Evolutionary conservation across 2,329 filamentous ascomycete genomes (phyloP), one percentile per base, ranked within the genome.

Genomic region (Fusarium proliferatum): DNA sequence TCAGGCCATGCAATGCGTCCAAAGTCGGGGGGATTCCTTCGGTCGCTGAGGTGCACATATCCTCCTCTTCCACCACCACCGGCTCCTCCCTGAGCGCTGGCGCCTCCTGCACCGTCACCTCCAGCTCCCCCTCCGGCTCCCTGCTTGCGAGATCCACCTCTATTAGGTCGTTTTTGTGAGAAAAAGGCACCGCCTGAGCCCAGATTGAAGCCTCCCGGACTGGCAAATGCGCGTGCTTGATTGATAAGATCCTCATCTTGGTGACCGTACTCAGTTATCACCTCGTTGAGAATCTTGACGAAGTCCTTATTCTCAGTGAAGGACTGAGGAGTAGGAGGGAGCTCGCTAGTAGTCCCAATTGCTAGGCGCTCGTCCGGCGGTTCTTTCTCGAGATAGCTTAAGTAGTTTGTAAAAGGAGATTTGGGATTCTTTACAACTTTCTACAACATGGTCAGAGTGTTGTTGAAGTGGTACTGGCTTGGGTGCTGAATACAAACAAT

Each of bases 1-100:
- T 93, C 91, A 3, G 91, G 90, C 85, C 88, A 92, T 5, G 91
- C 90, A 78, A 93, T 92, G 59, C 91, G 82, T 21, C 91, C 91
- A 84, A 87, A 93, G 75, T 92, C 90, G 1, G 90, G 90, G 5
- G 90, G 89, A 58, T 91, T 91, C 60, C 91, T 83, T 60, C 84
- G 77, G 78, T 93, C 91, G 62, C 89, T 91, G 9, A 93, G 83
- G 80, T 93, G 91, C 23, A 93, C 86, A 82, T 89, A 89, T 3
- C 91, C 90, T 28, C 90, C 89, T 28, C 87, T 82, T 4, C 89
- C 89, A 4, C 82, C 89, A 15, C 89, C 89, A 2, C 89, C 89
- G 2, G 88, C 86, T 26, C 89, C 89, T n/a, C 89, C 89, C 77
- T 91, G 89, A n/a, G 82, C 84, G 75, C 87, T 89, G 49, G 88